Percentiles rank a stretch among this genome's conserved stretches.
Conservation (phyloP, 371 early-diverging fungal genomes). For the Rhizomucor miehei region DNA sequence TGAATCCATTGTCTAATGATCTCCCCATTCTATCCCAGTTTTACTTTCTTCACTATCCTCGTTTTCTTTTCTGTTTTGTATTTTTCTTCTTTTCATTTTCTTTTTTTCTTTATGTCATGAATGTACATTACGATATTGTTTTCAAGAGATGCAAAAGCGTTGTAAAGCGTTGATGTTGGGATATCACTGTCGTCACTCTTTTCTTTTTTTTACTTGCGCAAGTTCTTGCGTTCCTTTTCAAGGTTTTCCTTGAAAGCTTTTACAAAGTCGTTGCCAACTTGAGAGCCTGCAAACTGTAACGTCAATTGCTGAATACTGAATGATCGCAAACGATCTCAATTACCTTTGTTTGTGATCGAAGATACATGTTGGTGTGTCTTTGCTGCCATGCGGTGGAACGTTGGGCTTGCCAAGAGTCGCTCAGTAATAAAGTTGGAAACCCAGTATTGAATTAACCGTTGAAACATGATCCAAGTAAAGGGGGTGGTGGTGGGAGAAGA, state of each 20-base stretch:
- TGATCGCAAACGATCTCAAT: neutral
- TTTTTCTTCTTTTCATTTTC: neutral
- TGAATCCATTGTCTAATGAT: constrained; percentile 21
- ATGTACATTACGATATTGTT: too few species aligned
- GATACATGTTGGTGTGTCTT: constrained; percentile 55
- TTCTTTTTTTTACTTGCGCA: constrained; percentile 5
- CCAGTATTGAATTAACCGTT: constrained; percentile 49
- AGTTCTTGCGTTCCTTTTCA: constrained; percentile 43
- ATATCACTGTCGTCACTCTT: neutral
- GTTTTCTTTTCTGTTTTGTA: neutral
- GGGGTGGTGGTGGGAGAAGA: too few species aligned
- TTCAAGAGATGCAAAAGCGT: too few species aligned
- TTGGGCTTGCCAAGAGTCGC: constrained; percentile 42
- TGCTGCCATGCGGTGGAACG: constrained; percentile 47
- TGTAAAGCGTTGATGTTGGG: too few species aligned
- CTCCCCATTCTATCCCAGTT: neutral
- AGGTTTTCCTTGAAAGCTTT: constrained; percentile 52
- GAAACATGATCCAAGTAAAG: constrained; percentile 35
- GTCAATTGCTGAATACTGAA: constrained; percentile 1
- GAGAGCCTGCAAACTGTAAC: constrained; percentile 18
- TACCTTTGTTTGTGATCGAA: constrained; percentile 39
- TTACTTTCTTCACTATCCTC: neutral
- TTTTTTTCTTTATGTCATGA: neutral
- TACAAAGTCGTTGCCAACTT: constrained; percentile 32
- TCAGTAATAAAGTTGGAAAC: constrained; percentile 47